Percentiles rank a stretch among this genome's conserved stretches.
Conservation (phyloP, 2,329 filamentous ascomycete species). For the Aspergillus ruber region DNA sequence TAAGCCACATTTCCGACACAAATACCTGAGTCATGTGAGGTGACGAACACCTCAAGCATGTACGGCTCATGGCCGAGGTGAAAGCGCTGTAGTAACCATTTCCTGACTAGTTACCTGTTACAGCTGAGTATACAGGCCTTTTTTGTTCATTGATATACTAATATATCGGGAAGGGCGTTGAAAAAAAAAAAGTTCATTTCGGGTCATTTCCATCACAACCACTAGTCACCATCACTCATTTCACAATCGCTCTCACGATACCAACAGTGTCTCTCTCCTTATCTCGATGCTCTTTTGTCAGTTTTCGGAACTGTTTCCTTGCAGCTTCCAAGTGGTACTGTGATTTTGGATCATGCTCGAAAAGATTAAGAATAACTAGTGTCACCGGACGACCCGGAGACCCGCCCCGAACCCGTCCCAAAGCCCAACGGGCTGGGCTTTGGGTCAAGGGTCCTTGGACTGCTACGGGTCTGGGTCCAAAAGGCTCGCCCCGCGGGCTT, state of each 20-base stretch:
- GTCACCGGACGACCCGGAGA: too few relatives aligned
- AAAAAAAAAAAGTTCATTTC: neutral
- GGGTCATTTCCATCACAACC: neutral
- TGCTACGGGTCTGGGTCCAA: too few relatives aligned
- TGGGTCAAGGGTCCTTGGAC: too few relatives aligned
- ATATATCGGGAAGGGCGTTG: neutral
- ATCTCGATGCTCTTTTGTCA: neutral
- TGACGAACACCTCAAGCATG: neutral
- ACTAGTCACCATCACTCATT: neutral
- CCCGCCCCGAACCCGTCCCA: too few relatives aligned
- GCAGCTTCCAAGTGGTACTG: neutral
- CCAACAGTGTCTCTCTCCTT: neutral
- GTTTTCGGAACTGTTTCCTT: neutral
- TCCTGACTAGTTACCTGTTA: neutral
- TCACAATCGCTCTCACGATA: neutral
- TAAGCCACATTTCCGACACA: too few relatives aligned
- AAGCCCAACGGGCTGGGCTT: too few relatives aligned
- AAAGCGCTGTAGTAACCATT: neutral
- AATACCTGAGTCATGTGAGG: neutral
- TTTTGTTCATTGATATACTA: neutral
- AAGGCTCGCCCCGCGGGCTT: too few relatives aligned
- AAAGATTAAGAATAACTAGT: neutral
- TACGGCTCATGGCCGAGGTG: neutral
- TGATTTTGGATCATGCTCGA: neutral
- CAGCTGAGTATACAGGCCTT: neutral